Conservation (phyloP, 495 filamentous ascomycete genomes). For the Polyplosphaeria fusca region DNA sequence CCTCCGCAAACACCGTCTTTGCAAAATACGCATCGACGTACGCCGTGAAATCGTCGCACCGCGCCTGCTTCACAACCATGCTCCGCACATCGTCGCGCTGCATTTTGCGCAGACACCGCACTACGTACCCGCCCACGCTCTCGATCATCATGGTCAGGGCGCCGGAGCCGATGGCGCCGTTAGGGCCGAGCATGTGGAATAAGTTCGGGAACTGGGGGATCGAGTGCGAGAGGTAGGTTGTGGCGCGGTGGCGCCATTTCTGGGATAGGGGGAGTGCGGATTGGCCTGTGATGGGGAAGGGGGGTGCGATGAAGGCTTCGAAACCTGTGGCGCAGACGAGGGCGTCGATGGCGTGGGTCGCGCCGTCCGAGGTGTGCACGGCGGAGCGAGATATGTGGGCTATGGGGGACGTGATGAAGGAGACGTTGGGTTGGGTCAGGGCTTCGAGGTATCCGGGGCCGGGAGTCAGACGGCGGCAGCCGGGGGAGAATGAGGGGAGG, state of each 20-base stretch:
- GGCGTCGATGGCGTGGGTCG: slow-evolving; percentile 37
- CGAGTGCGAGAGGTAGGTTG: slow-evolving; percentile 38
- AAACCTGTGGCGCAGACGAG: slow-evolving; percentile 43
- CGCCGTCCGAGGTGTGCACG: slow-evolving; percentile 36
- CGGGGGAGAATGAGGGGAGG: slow-evolving; percentile 37
- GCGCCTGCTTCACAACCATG: slow-evolving; percentile 20
- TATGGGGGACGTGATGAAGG: slow-evolving; percentile 34
- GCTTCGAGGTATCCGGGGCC: slow-evolving; percentile 42
- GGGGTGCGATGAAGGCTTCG: slow-evolving; percentile 37
- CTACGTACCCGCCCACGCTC: slow-evolving; percentile 33
- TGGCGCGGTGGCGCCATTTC: slow-evolving; percentile 34
- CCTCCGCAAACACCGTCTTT: slow-evolving; percentile 23
- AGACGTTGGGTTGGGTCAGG: slow-evolving; percentile 38
- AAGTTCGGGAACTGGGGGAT: slow-evolving; percentile 38
- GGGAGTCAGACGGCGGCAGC: slow-evolving; percentile 40
- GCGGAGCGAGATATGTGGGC: slow-evolving; percentile 27
- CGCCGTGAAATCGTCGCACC: slow-evolving; percentile 19
- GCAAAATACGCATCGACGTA: slow-evolving; percentile 29
- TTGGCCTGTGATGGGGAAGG: slow-evolving; percentile 34
- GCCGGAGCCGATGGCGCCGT: slow-evolving; percentile 39
- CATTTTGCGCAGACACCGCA: slow-evolving; percentile 26
- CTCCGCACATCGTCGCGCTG: slow-evolving; percentile 22
- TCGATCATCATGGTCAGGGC: slow-evolving; percentile 38
- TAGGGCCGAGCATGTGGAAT: slow-evolving; percentile 41
- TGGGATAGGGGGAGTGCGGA: slow-evolving; percentile 28